Percentiles rank a stretch among this genome's conserved stretches.
phyloP scores from a whole-genome alignment of 441 rosid genomes.

The Syzygium malaccense region DNA sequence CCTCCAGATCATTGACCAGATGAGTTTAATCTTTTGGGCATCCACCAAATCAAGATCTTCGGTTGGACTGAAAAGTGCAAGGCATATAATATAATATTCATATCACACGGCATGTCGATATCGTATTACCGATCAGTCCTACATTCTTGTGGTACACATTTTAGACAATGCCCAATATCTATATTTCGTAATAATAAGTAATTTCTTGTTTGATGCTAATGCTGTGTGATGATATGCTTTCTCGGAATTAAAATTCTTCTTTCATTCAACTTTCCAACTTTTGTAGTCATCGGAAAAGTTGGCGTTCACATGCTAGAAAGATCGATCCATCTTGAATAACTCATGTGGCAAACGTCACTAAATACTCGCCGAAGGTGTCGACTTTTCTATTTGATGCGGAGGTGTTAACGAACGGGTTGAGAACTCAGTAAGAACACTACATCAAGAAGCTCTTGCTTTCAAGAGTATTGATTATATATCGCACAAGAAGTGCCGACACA shows the following conservation, averaged over 20 bases:
- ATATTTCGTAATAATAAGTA: not conserved
- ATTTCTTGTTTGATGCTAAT: not conserved
- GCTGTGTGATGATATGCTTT: not conserved
- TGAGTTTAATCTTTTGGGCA: not conserved
- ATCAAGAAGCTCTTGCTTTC: not conserved
- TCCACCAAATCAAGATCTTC: not conserved
- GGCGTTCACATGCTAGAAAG: not conserved
- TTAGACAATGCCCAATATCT: not conserved
- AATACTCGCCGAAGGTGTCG: not conserved
- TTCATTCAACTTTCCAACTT: not conserved
- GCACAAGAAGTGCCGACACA: not conserved
- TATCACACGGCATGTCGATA: not conserved
- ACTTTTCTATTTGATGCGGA: not conserved
- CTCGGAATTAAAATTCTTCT: not conserved
- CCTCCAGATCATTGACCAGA: not conserved
- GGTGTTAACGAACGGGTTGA: not conserved
- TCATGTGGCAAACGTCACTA: not conserved
- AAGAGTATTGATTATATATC: no score
- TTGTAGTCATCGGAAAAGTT: not conserved
- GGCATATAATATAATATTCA: no score
- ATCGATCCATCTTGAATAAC: not conserved
- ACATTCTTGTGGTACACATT: not conserved
- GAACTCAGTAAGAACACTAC: not conserved
- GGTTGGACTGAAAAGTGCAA: not conserved
- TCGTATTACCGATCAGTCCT: not conserved